These are phyloP conservation scores for Cenchrus fungigraminus DNA, from an alignment of 176 grass and related monocot species.

Conservation along the genomic window DNA sequence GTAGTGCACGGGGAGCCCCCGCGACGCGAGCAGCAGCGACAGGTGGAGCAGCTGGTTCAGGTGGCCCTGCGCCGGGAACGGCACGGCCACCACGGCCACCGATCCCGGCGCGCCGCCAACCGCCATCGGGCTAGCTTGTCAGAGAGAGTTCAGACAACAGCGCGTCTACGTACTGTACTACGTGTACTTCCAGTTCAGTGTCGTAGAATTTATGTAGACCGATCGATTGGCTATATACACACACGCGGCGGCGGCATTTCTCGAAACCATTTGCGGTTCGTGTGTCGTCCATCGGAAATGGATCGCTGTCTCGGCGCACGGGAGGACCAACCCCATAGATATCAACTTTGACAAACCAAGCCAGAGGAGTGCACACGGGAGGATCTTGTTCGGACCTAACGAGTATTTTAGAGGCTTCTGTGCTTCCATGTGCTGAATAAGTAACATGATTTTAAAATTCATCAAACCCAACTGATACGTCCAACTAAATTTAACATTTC, in stretches of 20 bases:
- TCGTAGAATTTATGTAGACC: not conserved
- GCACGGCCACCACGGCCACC: constrained; percentile 62
- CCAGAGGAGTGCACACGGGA: too few relatives aligned
- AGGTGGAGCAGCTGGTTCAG: constrained; percentile 75
- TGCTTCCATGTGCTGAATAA: too few relatives aligned
- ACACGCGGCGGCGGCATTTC: not conserved
- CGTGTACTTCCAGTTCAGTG: not conserved
- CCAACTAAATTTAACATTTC: too few relatives aligned
- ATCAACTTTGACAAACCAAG: too few relatives aligned
- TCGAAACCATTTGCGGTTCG: not conserved
- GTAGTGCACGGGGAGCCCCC: constrained; percentile 63
- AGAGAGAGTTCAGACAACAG: not conserved
- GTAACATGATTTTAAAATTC: too few relatives aligned
- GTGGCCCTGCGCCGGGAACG: constrained; percentile 68
- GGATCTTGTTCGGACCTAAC: too few relatives aligned
- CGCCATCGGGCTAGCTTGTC: not conserved
- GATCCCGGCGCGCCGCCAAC: not conserved
- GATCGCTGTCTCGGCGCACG: too few relatives aligned
- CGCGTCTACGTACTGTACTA: not conserved
- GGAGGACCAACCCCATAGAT: too few relatives aligned
- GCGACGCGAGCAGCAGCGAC: constrained; percentile 50
- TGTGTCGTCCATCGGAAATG: not conserved
- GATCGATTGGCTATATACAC: not conserved
- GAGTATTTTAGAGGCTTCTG: too few relatives aligned
- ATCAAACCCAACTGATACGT: too few relatives aligned